phyloP scores from a whole-genome alignment of 345 rosid genomes.

The Dimocarpus longan region DNA sequence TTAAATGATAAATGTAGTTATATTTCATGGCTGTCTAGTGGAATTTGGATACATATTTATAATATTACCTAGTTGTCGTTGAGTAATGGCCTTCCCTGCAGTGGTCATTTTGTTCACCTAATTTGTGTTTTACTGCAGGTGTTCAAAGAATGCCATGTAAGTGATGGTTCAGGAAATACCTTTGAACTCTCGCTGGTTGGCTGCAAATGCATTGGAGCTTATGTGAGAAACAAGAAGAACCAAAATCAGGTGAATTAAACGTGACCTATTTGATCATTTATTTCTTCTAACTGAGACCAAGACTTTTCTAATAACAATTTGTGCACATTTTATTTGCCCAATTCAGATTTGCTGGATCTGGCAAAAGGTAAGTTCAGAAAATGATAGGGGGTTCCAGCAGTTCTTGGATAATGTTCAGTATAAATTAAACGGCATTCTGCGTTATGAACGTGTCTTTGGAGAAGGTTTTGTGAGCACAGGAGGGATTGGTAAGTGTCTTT shows the following conservation, averaged over 20 bases:
- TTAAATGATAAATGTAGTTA: not conserved
- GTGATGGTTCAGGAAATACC: constrained; percentile 61
- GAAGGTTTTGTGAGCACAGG: constrained; percentile 95
- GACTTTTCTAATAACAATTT: constrained; percentile 22
- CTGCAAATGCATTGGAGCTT: constrained; percentile 96
- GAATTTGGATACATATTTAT: not conserved
- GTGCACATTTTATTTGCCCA: constrained; percentile 9
- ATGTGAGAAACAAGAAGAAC: constrained; percentile 89
- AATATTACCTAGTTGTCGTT: not conserved
- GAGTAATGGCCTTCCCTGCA: not conserved
- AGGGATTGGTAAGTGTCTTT: constrained; percentile 68
- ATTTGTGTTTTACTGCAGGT: constrained; percentile 45
- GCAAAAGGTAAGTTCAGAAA: constrained; percentile 76
- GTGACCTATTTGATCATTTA: not conserved
- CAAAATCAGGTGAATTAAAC: constrained; percentile 76
- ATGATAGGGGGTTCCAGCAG: constrained; percentile 90
- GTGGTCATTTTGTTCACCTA: not conserved
- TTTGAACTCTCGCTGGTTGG: constrained; percentile 81
- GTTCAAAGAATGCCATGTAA: constrained; percentile 70
- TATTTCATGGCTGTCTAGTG: not conserved
- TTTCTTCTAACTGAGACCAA: constrained; percentile 17
- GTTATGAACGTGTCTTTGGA: constrained; percentile 95
- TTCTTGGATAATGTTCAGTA: constrained; percentile 97
- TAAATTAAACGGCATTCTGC: constrained; percentile 75
- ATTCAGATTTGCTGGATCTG: constrained; percentile 97